Conservation (phyloP, 164 flowering plant genomes). For the Brasenia schreberi region DNA sequence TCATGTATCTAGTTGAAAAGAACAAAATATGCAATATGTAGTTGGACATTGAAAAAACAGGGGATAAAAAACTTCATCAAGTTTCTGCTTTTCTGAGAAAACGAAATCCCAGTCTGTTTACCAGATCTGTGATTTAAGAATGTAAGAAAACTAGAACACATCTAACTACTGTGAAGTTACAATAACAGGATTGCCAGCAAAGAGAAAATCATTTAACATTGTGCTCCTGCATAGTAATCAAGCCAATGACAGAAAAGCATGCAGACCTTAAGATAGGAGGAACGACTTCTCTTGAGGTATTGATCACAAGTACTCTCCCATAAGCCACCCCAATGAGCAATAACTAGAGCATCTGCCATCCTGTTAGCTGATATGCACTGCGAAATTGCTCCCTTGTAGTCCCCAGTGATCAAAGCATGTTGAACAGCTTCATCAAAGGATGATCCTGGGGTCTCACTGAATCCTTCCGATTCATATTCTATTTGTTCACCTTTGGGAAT, state of each 20-base stretch:
- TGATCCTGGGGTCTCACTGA: slow-evolving; percentile 39
- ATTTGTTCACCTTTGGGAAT: slow-evolving; percentile 24
- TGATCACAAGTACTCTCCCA: slow-evolving; percentile 92
- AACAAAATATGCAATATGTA: background rate
- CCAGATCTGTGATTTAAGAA: no score
- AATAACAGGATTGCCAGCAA: no score
- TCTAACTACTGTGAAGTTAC: no score
- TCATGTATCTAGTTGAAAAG: no score
- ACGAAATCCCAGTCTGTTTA: no score
- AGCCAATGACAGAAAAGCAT: background rate
- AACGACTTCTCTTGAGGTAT: slow-evolving; percentile 51
- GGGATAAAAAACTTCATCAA: no score
- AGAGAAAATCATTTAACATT: no score
- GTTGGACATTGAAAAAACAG: background rate
- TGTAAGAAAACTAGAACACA: no score
- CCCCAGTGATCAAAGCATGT: slow-evolving; percentile 86
- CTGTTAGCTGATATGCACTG: slow-evolving; percentile 69
- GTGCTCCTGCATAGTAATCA: background rate
- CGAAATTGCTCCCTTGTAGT: slow-evolving; percentile 83
- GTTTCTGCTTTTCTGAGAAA: no score
- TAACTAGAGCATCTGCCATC: slow-evolving; percentile 96
- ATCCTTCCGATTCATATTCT: slow-evolving; percentile 30
- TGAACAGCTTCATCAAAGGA: slow-evolving; percentile 70
- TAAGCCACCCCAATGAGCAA: slow-evolving; percentile 88
- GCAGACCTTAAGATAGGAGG: slow-evolving; percentile 79